These are phyloP conservation scores for Zymoseptoria brevis DNA, from an alignment of 2,329 filamentous ascomycete genomes.

Conservation along the genomic window DNA sequence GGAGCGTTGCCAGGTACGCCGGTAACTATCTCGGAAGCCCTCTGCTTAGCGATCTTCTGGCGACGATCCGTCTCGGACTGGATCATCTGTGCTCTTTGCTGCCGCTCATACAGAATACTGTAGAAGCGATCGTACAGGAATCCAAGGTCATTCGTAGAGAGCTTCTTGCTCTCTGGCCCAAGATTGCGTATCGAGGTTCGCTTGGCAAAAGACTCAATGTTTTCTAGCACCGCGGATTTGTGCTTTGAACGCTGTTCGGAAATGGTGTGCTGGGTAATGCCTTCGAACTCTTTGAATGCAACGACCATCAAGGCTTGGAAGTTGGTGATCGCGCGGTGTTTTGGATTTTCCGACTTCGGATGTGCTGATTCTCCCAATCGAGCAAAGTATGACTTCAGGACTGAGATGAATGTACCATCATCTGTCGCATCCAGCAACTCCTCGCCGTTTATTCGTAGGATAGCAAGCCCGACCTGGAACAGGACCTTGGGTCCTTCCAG, in stretches of 20 bases:
- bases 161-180: constrained; percentile 86
- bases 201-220: constrained; percentile 96
- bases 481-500: constrained; percentile 94
- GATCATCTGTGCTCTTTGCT: constrained; percentile 70
- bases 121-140: constrained; percentile 94
- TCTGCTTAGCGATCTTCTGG: constrained; percentile 54
- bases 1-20: constrained; percentile 44
- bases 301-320: constrained; percentile 99
- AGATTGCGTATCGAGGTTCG: constrained; percentile 92
- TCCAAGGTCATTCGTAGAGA: constrained; percentile 77
- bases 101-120: constrained; percentile 79
- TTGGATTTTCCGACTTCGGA: constrained; percentile 89
- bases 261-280: constrained; percentile 87
- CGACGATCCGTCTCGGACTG: constrained; percentile 61
- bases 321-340: constrained; percentile 83
- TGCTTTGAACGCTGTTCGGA: constrained; percentile 83
- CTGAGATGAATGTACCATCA: constrained; percentile 92
- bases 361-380: constrained; percentile 92
- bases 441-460: constrained; percentile 92
- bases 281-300: constrained; percentile 95
- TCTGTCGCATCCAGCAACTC: constrained; percentile 88
- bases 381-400: constrained; percentile 90
- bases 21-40: constrained; percentile 42
- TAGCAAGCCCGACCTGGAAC: constrained; percentile 95
- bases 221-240: constrained; percentile 87